phyloP scores from a whole-genome alignment of 2,329 filamentous ascomycete genomes.

The Fusarium coicis region DNA sequence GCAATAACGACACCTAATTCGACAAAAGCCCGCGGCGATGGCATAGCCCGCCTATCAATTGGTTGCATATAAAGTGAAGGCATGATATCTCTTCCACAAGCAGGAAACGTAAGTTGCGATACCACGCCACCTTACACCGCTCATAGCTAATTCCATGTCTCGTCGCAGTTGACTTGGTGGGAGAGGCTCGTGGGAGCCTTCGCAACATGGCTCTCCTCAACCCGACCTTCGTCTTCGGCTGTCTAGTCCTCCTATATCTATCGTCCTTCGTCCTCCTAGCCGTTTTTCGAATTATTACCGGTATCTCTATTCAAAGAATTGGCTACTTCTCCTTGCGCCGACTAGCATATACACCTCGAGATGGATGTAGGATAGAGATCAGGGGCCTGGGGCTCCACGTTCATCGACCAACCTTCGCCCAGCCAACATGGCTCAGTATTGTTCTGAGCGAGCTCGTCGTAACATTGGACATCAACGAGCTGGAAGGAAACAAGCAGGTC shows the following conservation, averaged over 20 bases:
- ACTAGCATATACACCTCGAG: conserved; percentile 87
- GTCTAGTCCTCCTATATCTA: conserved; percentile 87
- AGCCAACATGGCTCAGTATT: conserved; percentile 95
- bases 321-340: conserved; percentile 92
- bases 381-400: conserved; percentile 87
- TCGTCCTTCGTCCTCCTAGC: conserved; percentile 94
- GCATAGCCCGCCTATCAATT: conserved; percentile 40
- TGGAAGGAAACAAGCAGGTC: conserved; percentile 62
- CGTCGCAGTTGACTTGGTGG: conserved; percentile 39
- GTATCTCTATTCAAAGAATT: conserved; percentile 93
- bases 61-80: conserved; percentile 38
- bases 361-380: conserved; percentile 90
- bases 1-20: conserved; percentile 29
- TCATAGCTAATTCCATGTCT: conserved; percentile 32
- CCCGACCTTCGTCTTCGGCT: conserved; percentile 86
- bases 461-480: conserved; percentile 78
- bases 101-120: conserved; percentile 38
- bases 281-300: conserved; percentile 89
- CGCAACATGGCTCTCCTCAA: conserved; percentile 71
- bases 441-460: conserved; percentile 87
- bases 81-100: conserved; percentile 42
- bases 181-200: conserved; percentile 40
- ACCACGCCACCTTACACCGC: conserved; percentile 43
- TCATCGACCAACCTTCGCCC: conserved; percentile 94
- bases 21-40: conserved; percentile 37